These are phyloP conservation scores for Pythium angustatum DNA, from an alignment of 352 stramenopile species.

Conservation along the genomic window DNA sequence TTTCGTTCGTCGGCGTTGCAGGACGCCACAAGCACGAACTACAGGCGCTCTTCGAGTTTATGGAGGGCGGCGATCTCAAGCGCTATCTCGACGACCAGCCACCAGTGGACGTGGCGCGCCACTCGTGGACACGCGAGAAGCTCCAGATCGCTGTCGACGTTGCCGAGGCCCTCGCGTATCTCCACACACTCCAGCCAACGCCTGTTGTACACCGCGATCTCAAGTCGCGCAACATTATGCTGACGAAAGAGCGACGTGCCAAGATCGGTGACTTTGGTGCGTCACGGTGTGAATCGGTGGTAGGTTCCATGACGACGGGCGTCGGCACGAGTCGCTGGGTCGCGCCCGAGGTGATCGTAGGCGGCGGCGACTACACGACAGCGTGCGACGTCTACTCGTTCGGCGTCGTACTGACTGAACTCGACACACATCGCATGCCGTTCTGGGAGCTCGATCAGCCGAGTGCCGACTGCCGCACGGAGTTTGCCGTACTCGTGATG, in stretches of 20 bases:
- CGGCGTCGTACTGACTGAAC: constrained; percentile 20
- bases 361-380: constrained; percentile 11
- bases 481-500: constrained; percentile 12
- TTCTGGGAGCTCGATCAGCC: constrained; percentile 13
- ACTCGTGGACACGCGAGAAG: constrained; percentile 3
- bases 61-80: background rate
- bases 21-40: constrained; percentile 3
- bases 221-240: constrained; percentile 26
- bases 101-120: no score
- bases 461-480: constrained; percentile 10
- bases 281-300: background rate
- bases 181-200: background rate
- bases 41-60: constrained; percentile 13
- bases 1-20: constrained; percentile 8
- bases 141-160: constrained; percentile 14
- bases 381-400: constrained; percentile 24
- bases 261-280: constrained; percentile 28
- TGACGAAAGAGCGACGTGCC: constrained; percentile 9
- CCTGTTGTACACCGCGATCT: constrained; percentile 23
- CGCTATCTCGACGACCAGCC: background rate
- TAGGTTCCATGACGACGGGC: constrained; percentile 21
- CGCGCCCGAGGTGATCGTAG: constrained; percentile 22
- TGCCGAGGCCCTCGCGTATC: constrained; percentile 4
- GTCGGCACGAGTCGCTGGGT: constrained; percentile 24
- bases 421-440: constrained; percentile 26